These are phyloP conservation scores for Colletotrichum paranaense DNA, from an alignment of 2,329 filamentous ascomycete genomes.

Conservation along the genomic window DNA sequence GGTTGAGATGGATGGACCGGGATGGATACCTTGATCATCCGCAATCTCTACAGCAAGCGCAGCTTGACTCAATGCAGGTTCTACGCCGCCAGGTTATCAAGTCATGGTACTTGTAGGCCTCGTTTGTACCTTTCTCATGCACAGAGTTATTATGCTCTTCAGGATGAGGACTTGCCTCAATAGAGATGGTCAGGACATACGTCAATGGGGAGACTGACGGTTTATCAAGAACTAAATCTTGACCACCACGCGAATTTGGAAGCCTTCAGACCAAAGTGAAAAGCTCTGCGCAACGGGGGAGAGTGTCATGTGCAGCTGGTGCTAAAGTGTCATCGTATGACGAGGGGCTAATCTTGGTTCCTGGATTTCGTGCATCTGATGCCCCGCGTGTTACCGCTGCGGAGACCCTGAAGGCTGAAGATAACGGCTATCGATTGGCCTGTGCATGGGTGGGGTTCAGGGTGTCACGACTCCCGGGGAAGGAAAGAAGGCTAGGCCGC, in stretches of 20 bases:
- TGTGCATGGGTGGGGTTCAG: conserved; percentile 12
- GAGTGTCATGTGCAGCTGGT: not conserved
- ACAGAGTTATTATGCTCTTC: not conserved
- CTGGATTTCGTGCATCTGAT: conserved; percentile 19
- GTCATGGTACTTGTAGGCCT: not conserved
- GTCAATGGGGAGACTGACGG: not conserved
- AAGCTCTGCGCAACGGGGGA: not conserved
- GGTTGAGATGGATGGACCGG: not conserved
- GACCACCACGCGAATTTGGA: not conserved
- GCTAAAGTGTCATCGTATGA: not conserved
- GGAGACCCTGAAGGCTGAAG: not conserved
- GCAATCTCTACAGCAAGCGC: not conserved
- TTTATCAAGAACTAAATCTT: not conserved
- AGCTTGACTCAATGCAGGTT: not conserved
- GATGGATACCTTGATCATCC: not conserved
- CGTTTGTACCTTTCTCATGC: rapidly evolving
- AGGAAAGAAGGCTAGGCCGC: not conserved
- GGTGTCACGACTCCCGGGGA: not conserved
- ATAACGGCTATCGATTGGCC: not conserved
- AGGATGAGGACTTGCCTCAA: not conserved
- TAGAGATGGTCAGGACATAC: not conserved
- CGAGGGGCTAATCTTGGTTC: not conserved
- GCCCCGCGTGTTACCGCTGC: conserved; percentile 18
- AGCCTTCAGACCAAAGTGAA: not conserved
- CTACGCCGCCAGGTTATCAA: not conserved